These are phyloP conservation scores for Russula sp. DNA, from an alignment of 768 basidiomycete species.

Conservation along the genomic window DNA sequence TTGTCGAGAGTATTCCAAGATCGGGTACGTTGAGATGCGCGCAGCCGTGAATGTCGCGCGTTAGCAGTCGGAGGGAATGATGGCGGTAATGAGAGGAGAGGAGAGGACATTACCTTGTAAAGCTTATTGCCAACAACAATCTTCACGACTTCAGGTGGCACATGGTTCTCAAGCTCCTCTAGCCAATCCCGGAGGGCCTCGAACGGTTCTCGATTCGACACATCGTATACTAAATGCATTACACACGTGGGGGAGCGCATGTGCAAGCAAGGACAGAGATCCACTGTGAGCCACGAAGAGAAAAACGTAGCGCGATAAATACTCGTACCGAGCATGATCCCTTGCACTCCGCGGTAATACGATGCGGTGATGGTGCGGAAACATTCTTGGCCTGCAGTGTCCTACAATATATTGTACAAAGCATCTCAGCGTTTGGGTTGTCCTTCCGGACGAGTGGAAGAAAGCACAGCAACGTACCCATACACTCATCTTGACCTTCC, in stretches of 20 bases:
- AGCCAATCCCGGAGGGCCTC: constrained; percentile 93
- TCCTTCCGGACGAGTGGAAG: background rate
- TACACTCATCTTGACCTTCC: constrained; percentile 89
- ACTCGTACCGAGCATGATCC: constrained; percentile 65
- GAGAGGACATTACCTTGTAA: constrained; percentile 61
- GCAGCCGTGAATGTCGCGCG: background rate
- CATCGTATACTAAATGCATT: constrained; percentile 81
- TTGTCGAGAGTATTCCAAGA: constrained; percentile 84
- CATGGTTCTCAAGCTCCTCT: constrained; percentile 90
- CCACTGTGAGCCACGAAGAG: background rate
- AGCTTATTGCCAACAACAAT: constrained; percentile 95
- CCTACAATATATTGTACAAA: constrained; percentile 45
- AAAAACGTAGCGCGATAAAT: background rate
- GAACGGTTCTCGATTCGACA: constrained; percentile 87
- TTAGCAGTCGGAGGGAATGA: background rate
- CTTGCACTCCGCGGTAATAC: constrained; percentile 89
- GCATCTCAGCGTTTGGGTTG: background rate
- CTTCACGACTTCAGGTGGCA: constrained; percentile 80
- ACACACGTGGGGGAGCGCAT: background rate
- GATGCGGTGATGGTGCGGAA: constrained; percentile 94
- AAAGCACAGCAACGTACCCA: constrained; percentile 61
- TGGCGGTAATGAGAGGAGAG: background rate
- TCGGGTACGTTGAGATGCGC: background rate
- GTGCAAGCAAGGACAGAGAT: background rate
- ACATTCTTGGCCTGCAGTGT: constrained; percentile 95